Base-by-base conservation (phyloP, 2,329 filamentous ascomycete genomes). In the Sclerotinia spermophila region DNA sequence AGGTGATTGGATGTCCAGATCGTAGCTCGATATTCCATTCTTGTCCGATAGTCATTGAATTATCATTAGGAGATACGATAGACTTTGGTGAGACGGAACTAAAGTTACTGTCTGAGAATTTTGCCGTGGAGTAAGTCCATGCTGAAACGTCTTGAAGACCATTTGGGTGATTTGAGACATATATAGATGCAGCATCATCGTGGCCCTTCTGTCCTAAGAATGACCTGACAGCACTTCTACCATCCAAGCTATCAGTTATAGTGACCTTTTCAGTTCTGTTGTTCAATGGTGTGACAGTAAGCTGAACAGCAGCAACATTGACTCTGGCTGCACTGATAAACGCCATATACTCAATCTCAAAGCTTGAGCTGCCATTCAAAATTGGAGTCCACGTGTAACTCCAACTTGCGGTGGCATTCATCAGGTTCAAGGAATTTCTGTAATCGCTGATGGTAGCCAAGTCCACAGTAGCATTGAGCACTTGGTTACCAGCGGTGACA, bases 1-100 rank as follows among this genome's bases (percentile, higher is more conserved):
- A 77, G 1, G 82, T 85, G 8, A 85, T 81, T 0, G 84, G 83
- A 72, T 85, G 76, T 0, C 85, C 85, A 1, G 84, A 83, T 21
- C 78, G 78, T 15, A 91, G 80, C 1, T 80, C 79, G 11, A 89
- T 81, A 27, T 81, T 76, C 64, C 86, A 82, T 21, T 84, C 82
- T 73, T 90, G 87, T 3, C 86, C 87, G 74, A 90, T 85, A 0
- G 89, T 89, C 0, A 89, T 90, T 7, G 82, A 81, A 73, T 91
- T 90, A 3, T 77, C 78, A 27, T 85, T 82, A 21, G 83, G 75
- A 27, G 64, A 58, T 8, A 58, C 65, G 7, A 68, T 48, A n/a
- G 59, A 51, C 48, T 65, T 73, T 27, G 55, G 19, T 72, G 72
- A 72, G 2, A n/a, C 13, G 74, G 83, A 80, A 53, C 82, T 79